phyloP scores from a whole-genome alignment of 371 early-diverging fungal species.

The Mucor ambiguus region DNA sequence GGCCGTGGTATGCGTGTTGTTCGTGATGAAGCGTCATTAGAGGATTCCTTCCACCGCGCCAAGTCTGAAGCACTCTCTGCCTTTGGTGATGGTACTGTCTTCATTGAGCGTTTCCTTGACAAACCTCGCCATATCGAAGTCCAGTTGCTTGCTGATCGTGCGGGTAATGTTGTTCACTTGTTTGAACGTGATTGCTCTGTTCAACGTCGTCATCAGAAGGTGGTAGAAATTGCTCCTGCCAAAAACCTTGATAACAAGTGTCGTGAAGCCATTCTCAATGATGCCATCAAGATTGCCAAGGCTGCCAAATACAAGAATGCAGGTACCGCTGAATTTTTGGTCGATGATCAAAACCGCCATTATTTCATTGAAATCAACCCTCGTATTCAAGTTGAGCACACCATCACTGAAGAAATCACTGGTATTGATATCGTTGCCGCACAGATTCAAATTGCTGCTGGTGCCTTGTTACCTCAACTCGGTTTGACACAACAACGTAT shows the following conservation, averaged over 20 bases:
- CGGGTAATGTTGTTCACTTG: conserved; percentile 87
- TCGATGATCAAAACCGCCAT: conserved; percentile 81
- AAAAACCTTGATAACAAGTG: conserved; percentile 64
- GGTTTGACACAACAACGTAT: conserved; percentile 85
- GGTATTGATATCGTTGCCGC: conserved; percentile 93
- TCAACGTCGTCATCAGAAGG: conserved; percentile 98
- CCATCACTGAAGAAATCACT: conserved; percentile 94
- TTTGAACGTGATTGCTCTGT: conserved; percentile 98
- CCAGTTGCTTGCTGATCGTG: conserved; percentile 90
- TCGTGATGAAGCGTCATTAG: conserved; percentile 64
- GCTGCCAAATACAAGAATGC: conserved; percentile 92
- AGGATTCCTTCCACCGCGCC: conserved; percentile 79
- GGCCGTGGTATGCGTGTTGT: conserved; percentile 98
- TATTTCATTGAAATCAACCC: conserved; percentile 98
- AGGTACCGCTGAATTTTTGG: conserved; percentile 98
- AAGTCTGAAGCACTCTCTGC: conserved; percentile 88
- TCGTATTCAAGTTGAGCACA: conserved; percentile 92
- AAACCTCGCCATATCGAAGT: conserved; percentile 97
- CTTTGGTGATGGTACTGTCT: conserved; percentile 95
- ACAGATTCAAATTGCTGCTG: conserved; percentile 93
- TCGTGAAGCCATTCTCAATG: conserved; percentile 82
- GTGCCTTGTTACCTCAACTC: conserved; percentile 77
- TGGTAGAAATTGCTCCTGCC: conserved; percentile 94
- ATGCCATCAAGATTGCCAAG: conserved; percentile 92
- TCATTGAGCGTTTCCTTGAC: conserved; percentile 93